phyloP scores from a whole-genome alignment of 768 basidiomycete species.

The Calocybe cyanea region DNA sequence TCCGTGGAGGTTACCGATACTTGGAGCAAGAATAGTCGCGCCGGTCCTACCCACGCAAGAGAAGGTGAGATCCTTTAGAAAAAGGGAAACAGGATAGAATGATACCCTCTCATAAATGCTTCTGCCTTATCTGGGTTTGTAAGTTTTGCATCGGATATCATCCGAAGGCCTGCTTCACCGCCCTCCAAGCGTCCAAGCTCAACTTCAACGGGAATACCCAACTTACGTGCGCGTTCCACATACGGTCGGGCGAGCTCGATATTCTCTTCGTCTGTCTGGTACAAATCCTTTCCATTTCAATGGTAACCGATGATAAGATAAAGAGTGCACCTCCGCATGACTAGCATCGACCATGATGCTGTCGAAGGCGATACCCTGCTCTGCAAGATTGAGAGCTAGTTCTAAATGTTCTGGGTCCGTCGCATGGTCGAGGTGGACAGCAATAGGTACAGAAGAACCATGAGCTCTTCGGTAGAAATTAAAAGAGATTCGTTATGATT shows the following conservation, averaged over 20 bases:
- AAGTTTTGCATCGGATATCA: constrained; percentile 45
- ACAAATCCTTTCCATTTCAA: too few relatives aligned
- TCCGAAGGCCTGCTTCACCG: constrained; percentile 44
- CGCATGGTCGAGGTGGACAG: constrained; percentile 47
- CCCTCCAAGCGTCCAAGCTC: constrained; percentile 47
- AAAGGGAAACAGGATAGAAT: not conserved
- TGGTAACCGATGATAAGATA: not conserved
- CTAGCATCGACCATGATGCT: constrained; percentile 51
- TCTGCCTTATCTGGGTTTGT: constrained; percentile 40
- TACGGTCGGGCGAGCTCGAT: constrained; percentile 40
- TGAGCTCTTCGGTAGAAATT: constrained; percentile 29
- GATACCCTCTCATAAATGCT: constrained; percentile 37
- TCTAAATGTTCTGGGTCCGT: constrained; percentile 43
- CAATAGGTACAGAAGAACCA: constrained; percentile 43
- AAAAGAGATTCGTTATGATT: not conserved
- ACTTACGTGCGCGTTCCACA: constrained; percentile 36
- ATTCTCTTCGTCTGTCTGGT: constrained; percentile 44
- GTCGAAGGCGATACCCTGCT: constrained; percentile 43
- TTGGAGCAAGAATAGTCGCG: constrained; percentile 41
- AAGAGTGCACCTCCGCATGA: constrained; percentile 35
- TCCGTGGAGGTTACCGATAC: constrained; percentile 46
- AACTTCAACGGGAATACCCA: constrained; percentile 41
- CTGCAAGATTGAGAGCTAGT: constrained; percentile 39
- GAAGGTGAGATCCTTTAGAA: not conserved
- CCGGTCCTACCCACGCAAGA: constrained; percentile 28